Base-by-base conservation (phyloP, 306 rosid genomes). In the Prinsepia uniflora region DNA sequence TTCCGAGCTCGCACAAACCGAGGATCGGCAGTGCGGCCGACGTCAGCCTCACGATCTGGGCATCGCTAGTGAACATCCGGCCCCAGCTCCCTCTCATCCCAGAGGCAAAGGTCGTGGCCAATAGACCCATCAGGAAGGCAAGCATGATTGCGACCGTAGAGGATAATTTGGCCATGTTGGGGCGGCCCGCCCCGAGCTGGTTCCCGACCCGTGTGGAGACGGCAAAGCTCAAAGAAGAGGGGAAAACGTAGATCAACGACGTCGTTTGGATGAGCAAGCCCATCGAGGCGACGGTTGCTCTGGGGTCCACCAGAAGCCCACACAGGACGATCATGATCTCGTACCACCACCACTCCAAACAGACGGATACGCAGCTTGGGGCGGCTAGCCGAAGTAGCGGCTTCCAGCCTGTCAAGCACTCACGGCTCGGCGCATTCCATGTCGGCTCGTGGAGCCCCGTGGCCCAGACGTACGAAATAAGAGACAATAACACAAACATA, bases 331-430 rank as follows among this genome's bases (percentile, higher is more conserved):
- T 90, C 93, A 94, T 86, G 85, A 94, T 90, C 88, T 94, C 98
- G 66, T 94, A 94, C 98, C 98, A 94, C 98, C 98, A 94, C 98
- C 98, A 94, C 53, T 94, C 98, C 68, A 94, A 59, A 46, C 98
- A 94, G 24, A 94, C 98, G 0, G 98, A 94, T 2, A 86, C 89
- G 36, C 98, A 94, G 72, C 97, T 94, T 36, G 98, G 98, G 34
- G 83, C 87, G 0, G 98, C 97, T 0, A 90, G 78, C 68, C 76
- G 72, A 6, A 89, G 69, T 19, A 94, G 74, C 22, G 96, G 90
- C 82, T 61, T 63, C 88, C 90, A 94, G 50, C 96, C 96, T 7
- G 54, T 48, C 0, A 94, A 52, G 11, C 96, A 94, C 6, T 94
- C 96, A 0, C 80, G 65, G 67, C 84, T 88, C 54, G 96, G 97